Base-by-base conservation (phyloP, 2,329 filamentous ascomycete species). In the Furcasterigmium sp. region DNA sequence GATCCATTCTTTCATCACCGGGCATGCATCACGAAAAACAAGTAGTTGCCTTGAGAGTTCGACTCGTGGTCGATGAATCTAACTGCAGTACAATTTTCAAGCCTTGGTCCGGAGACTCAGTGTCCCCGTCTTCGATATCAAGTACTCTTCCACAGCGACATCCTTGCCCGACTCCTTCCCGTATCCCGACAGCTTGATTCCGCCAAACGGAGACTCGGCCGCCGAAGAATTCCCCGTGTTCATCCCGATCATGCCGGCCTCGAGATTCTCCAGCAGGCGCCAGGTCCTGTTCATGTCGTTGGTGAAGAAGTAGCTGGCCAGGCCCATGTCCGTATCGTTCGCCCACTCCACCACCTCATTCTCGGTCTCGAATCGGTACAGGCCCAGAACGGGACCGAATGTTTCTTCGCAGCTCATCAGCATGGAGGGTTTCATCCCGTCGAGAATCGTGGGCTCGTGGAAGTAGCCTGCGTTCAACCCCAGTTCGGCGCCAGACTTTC, bases 261-360 rank as follows among this genome's bases (percentile, higher is more conserved):
- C 75, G 36, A 85, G 60, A 3, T 60, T 66, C 52, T 76, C 72
- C 3, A 68, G 62, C 3, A 77, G 63, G 9, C 70, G 58, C 36
- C 54, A 58, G n/a, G 63, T 52, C 10, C 70, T 53, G 39, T 60
- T 56, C 4, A 69, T 43, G 53, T 73, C 62, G 46, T 58, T 56
- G 10, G 65, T 84, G 64, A 82, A 88, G 66, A 90, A 86, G 64
- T 90, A 90, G 1, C 81, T 82, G 2, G 85, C 85, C n/a, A 90
- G 72, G 3, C 85, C 85, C 18, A 89, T 83, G 44, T 87, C 80
- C 0, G 82, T 68, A 15, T 66, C 65, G 57, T 90, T 90, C 2
- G 85, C 85, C 39, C 82, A 64, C 41, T 75, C 70, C 20, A 87
- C 73, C n/a, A 87, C 85, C 47, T 89, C 84, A 38, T 82, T 78